These are phyloP conservation scores for Echium plantagineum DNA, from an alignment of 257 asterid species.

Conservation along the genomic window DNA sequence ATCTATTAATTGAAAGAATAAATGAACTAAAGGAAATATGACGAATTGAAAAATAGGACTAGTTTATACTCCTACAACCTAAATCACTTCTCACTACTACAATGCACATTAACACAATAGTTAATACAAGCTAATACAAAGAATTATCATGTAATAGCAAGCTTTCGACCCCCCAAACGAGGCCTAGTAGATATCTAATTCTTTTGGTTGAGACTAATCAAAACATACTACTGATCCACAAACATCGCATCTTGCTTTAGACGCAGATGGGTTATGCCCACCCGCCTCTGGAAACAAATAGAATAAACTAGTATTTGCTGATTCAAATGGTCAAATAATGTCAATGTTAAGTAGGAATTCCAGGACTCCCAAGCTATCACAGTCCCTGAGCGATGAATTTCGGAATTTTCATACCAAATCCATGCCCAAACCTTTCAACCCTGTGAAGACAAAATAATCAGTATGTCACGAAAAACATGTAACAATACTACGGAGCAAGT, in stretches of 20 bases:
- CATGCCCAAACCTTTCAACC: slow-evolving; percentile 68
- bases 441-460: slow-evolving; percentile 31
- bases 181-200: not conserved
- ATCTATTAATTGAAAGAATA: too few relatives aligned
- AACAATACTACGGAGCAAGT: not conserved
- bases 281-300: not conserved
- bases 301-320: not conserved
- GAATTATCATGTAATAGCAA: not conserved
- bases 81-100: too few relatives aligned
- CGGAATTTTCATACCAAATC: slow-evolving; percentile 91
- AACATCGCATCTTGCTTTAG: too few relatives aligned
- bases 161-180: not conserved
- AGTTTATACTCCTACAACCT: too few relatives aligned
- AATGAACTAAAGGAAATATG: too few relatives aligned
- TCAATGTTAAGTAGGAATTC: too few relatives aligned
- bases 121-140: not conserved
- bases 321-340: too few relatives aligned
- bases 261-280: too few relatives aligned
- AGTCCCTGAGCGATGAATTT: slow-evolving; percentile 27
- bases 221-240: too few relatives aligned
- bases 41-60: too few relatives aligned
- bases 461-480: not conserved
- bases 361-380: too few relatives aligned
- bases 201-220: not conserved
- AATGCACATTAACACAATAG: too few relatives aligned